Evolutionary conservation across 768 basidiomycete genomes (phyloP), one percentile per base, ranked within the genome.

Genomic region (Auricularia sp.): DNA sequence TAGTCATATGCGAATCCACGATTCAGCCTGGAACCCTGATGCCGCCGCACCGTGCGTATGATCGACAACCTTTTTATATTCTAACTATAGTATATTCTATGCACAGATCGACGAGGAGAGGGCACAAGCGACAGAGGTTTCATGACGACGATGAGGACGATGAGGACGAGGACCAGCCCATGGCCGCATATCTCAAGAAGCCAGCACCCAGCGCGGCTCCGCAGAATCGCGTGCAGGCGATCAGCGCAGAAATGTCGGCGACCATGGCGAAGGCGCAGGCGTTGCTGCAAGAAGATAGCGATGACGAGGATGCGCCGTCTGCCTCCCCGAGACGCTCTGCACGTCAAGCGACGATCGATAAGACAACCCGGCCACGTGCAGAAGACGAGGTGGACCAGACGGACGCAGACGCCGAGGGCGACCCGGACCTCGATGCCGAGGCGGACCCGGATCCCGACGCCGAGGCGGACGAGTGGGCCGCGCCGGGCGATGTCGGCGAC

Each of bases 1-100:
- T 4, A 84, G 87, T 36, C 92, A 93, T 74, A 92, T 93, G 90
- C 84, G 86, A 65, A 90, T 87, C 34, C 91, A 93, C 73, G 89
- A 92, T 74, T 88, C 91, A 56, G 79, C 78, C 67, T 93, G 90
- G 89, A 87, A 87, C 68, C 88, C 90, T 51, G 89, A 92, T 77
- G 89, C 90, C 36, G 86, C 85, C 69, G 80, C 90, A 18, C 47
- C 14, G 90, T 91, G 73, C 68, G 87, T 80, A 56, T 66, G 23
- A 21, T 29, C 1, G 8, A n/a, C 33, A 21, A 59, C 21, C 47
- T 10, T 21, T 6, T 14, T 23, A 5, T 21, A 18, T 18, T 51
- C 5, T 51, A 16, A 16, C 11, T 51, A 42, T 18, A 51, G 18
- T 51, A 18, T 51, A 16, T 51, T 29, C 14, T 18, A 51, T 51